Evolutionary conservation across 768 basidiomycete species (phyloP).

Genomic region (Termitomyces sp.): DNA sequence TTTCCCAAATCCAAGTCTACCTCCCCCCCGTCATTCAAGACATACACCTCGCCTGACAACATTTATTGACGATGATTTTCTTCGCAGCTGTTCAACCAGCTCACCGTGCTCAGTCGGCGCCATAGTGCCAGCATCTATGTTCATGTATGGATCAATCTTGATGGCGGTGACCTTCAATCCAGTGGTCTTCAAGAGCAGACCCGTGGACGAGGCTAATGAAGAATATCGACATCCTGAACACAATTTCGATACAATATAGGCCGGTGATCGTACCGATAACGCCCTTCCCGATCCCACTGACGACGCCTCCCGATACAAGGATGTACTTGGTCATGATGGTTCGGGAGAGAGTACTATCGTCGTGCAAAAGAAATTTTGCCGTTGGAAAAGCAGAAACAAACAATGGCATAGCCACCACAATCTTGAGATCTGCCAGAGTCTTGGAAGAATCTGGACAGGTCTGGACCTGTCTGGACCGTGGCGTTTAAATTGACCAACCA

Average conservation of each 20-base stretch:
- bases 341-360: constrained; percentile 2
- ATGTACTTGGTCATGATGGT: constrained; percentile 89
- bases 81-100: constrained; percentile 17
- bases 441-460: too few relatives aligned
- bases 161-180: constrained; percentile 98
- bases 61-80: background rate
- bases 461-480: too few relatives aligned
- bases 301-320: constrained; percentile 93
- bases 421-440: too few relatives aligned
- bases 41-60: constrained; percentile 83
- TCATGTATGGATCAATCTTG: constrained; percentile 99
- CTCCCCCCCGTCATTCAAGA: constrained; percentile 97
- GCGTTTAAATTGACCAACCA: too few relatives aligned
- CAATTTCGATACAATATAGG: constrained; percentile 15
- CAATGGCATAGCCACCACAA: constrained; percentile 11
- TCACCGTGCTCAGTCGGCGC: constrained; percentile 95
- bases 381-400: constrained; percentile 4
- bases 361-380: constrained; percentile 10
- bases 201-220: constrained; percentile 86
- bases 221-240: constrained; percentile 11
- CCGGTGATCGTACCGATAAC: constrained; percentile 79
- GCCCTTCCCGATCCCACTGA: constrained; percentile 98
- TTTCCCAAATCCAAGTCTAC: constrained; percentile 98
- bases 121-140: constrained; percentile 99
- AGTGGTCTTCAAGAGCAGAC: constrained; percentile 89